A percentile compares a stretch with the other conserved stretches of the same genome.
phyloP scores from a whole-genome alignment of 345 rosid genomes.

The Eucalyptus fibrosa region DNA sequence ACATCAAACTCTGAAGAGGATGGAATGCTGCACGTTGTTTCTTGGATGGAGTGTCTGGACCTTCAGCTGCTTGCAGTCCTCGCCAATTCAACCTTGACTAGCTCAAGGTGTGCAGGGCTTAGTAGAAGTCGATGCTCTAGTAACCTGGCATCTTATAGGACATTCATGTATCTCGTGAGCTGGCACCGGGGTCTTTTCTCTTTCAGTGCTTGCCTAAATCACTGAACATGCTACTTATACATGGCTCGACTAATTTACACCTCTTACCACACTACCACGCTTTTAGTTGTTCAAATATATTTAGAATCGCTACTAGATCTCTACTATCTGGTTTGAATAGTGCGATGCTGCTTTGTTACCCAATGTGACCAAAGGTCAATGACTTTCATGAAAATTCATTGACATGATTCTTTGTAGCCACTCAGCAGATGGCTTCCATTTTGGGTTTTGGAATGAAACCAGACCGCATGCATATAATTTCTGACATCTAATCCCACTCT shows the following conservation, averaged over 20 bases:
- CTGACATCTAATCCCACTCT: neutral
- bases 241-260: neutral
- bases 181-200: neutral
- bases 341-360: neutral
- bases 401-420: neutral
- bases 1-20: neutral
- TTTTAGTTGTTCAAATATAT: neutral
- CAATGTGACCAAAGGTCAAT: neutral
- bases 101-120: slow-evolving; percentile 10
- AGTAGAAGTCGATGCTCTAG: neutral
- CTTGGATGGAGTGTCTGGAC: slow-evolving; percentile 37
- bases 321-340: neutral
- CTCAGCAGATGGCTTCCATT: neutral
- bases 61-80: slow-evolving; percentile 27
- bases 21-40: slow-evolving; percentile 22
- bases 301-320: neutral
- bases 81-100: slow-evolving; percentile 23
- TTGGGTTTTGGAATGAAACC: neutral
- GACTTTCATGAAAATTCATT: neutral
- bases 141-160: no score
- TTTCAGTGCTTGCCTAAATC: neutral
- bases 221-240: neutral
- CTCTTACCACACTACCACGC: neutral
- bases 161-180: neutral
- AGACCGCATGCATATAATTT: neutral